Percentiles rank a stretch among this genome's conserved stretches.
Conservation (phyloP, 768 basidiomycete genomes). For the Termitomyces sp. region DNA sequence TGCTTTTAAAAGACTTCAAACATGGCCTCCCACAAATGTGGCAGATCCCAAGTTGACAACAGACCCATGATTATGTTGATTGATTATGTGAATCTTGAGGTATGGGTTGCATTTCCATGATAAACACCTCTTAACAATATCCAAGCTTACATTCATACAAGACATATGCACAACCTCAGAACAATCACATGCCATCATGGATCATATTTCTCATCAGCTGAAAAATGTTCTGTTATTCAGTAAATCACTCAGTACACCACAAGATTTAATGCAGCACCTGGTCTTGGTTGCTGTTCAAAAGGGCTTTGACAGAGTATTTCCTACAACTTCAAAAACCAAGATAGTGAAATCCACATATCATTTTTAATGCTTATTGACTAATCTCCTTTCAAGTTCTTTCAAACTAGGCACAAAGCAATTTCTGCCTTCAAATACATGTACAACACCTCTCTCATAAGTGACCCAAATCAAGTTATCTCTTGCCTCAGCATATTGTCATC, state of each 20-base stretch:
- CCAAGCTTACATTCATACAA: too few relatives aligned
- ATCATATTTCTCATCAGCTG: too few relatives aligned
- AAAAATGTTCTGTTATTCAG: too few relatives aligned
- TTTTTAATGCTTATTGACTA: too few relatives aligned
- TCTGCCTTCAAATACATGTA: neutral
- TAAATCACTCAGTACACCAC: too few relatives aligned
- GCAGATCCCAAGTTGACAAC: neutral
- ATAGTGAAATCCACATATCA: too few relatives aligned
- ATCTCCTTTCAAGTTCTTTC: neutral
- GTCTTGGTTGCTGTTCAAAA: too few relatives aligned
- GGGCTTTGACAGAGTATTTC: too few relatives aligned
- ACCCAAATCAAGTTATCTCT: neutral
- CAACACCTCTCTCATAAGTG: neutral
- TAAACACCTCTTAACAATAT: neutral
- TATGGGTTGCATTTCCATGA: neutral
- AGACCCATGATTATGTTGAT: neutral
- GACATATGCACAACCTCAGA: too few relatives aligned
- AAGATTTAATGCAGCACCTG: too few relatives aligned
- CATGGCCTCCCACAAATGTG: neutral
- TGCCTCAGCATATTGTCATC: neutral
- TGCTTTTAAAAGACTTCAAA: neutral
- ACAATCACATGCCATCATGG: too few relatives aligned
- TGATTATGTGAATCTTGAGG: neutral
- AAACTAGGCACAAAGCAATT: neutral
- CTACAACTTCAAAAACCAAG: too few relatives aligned